Base-by-base conservation (phyloP, 352 stramenopile genomes). In the Globisporangium camurandrum region DNA sequence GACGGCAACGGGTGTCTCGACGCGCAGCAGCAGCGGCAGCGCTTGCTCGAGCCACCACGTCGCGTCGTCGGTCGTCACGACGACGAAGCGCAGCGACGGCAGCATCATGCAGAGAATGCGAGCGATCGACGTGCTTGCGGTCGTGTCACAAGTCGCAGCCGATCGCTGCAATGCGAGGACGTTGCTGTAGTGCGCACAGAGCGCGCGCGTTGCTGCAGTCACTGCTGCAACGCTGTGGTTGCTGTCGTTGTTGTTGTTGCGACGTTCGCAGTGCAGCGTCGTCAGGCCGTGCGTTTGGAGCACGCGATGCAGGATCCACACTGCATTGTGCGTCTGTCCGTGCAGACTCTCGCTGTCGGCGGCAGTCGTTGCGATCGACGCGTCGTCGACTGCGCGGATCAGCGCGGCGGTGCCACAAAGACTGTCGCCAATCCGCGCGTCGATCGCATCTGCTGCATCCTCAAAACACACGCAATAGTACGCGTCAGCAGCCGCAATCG, bases 261-360 rank as follows among this genome's bases (percentile, higher is more conserved):
- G n/a, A 4, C 42, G 10, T 20, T 40, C 26, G n/a, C n/a, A n/a
- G n/a, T 53, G n/a, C 8, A 49, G 22, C 11, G 33, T 49, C n/a
- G 23, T 33, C 30, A 39, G 45, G 11, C 31, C 23, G n/a, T 42
- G 46, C 22, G 48, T 39, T 14, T 60, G 53, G 16, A 46, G 22
- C 10, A 60, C 14, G 20, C 53, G 38, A 28, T 60, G 47, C 30
- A 60, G 31, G 41, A 60, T 51, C 56, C 56, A 63, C 34, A 27
- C 33, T 20, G 31, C 41, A 4, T 60, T 51, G 40, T 19, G 28
- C 23, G 46, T 40, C 26, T 63, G 43, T 6, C 23, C 36, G 6
- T 39, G 30, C 16, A 56, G 30, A 30, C 28, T 42, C 26, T 49
- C 36, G 16, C 10, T 10, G 19, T 17, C 23, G 5, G 9, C 7